Percentiles rank a stretch among this genome's conserved stretches.
Evolutionary conservation across 257 asterid species (phyloP).

Genomic region (Solanum bulbocastanum): DNA sequence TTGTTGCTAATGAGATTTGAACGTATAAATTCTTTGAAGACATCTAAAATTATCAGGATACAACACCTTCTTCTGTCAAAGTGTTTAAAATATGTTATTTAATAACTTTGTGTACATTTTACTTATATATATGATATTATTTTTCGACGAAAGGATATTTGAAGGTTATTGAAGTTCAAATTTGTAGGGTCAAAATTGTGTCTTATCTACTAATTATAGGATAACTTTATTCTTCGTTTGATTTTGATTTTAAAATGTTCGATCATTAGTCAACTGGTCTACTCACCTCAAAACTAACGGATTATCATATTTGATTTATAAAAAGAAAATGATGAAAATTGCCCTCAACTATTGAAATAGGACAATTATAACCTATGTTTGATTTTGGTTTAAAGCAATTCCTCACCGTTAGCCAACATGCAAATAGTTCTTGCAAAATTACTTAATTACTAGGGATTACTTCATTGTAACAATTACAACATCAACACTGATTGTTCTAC

Average conservation of each 20-base stretch:
- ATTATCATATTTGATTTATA: background rate
- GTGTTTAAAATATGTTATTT: no score
- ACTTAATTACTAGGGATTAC: background rate
- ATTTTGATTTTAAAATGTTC: background rate
- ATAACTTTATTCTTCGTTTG: background rate
- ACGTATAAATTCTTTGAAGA: background rate
- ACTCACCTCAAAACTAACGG: background rate
- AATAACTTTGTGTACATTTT: background rate
- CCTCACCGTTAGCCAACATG: background rate
- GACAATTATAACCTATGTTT: background rate
- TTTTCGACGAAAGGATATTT: background rate
- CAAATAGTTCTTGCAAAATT: background rate
- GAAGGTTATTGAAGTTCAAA: background rate
- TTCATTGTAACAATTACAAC: background rate
- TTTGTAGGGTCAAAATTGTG: background rate
- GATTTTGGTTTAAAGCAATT: background rate
- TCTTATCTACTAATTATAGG: background rate
- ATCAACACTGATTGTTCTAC: background rate
- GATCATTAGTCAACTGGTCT: background rate
- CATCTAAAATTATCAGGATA: background rate
- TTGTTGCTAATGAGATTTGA: background rate
- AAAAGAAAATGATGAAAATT: background rate
- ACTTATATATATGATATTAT: background rate
- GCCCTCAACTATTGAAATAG: background rate
- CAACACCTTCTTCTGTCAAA: background rate